Base-by-base conservation (phyloP, 768 basidiomycete genomes). In the Leccinum broughii region DNA sequence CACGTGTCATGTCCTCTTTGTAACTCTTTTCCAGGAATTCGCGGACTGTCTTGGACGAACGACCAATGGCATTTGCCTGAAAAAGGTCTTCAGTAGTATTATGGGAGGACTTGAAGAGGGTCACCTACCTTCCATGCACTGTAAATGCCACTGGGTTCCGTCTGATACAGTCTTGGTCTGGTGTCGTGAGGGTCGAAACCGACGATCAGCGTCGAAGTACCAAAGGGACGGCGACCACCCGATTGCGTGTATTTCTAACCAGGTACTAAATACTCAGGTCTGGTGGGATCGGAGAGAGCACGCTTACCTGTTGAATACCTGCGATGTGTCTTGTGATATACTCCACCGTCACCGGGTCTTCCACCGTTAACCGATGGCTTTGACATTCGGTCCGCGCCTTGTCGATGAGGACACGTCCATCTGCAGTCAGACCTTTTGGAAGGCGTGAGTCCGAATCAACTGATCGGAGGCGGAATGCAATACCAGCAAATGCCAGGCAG, bases 11-110 rank as follows among this genome's bases (percentile, higher is more conserved):
- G 64, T 92, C 93, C 63, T 97, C 94, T 67, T 88, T 93, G 77
- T 96, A 93, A 68, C 97, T 96, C 82, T 98, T 98, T 78, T 99
- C 97, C 59, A 99, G 76, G 76, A 98, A 99, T 72, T 99, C 97
- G 57, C 96, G 89, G 26, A 99, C 96, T 9, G 97, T 98, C 77
- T 98, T 99, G 9, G 93, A 95, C 6, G 95, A 97, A 56, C 97
- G 89, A 41, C 97, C 97, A 69, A 99, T 96, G 13, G 97, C 94
- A 74, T 96, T 96, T 22, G 97, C 97, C 94, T 97, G 63, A 5
- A 52, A 39, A 32, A 22, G 10, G n/a, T 52, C 20, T 24, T 30
- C 28, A 37, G 54, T 39, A 48, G 26, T 6, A n/a, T 56, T 22
- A 34, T 11, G 14, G 53, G n/a, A 39, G 26, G 17, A 17, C 39